Evolutionary conservation across 345 rosid species (phyloP), one percentile per base, ranked within the genome.

Genomic region (Cardamine resedifolia): DNA sequence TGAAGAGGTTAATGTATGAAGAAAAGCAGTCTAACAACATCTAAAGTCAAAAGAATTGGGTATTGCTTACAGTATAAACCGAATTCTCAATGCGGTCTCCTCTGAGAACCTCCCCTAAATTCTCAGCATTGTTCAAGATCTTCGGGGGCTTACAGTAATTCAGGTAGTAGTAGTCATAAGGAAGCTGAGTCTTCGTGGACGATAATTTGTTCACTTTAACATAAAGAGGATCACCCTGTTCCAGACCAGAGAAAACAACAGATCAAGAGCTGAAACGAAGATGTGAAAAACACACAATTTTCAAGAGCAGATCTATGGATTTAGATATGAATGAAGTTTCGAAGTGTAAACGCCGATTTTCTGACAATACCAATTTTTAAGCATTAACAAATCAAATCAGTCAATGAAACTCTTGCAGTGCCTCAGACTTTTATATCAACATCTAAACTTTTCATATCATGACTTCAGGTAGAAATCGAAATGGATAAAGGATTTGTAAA

Each of bases 21-120:
- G 6, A 44, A 60, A 41, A 43, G 28, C n/a, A 18, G 19, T 33
- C 43, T 51, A 26, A 30, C n/a, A 39, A 59, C 3, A 61, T 23
- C 3, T 10, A 39, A 39, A 20, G 14, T 3, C 20, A 77, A 47
- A 73, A 71, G 53, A 21, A 69, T 21, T 2, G 27, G 52, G 0
- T 27, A 57, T 55, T 23, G 33, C 95, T 88, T 75, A 94, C 97
- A 52, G 74, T 81, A 72, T 89, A 91, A 18, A 91, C 75, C 7
- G 98, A 94, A 76, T 94, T 94, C 86, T 94, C 98, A 53, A 94
- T 94, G 53, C 98, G 94, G 74, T 94, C 98, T 63, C 98, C 98
- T 61, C 97, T 87, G 56, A 94, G 97, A 73, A 90, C 96, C 87
- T 82, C 99, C 55, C 98, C 97, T 77, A 91, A 74, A 78, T 91